A percentile compares a stretch with the other conserved stretches of the same genome.
Conservation (phyloP, 1,284 basidiomycete genomes). For the Erythrobasidium hasegawianum region DNA sequence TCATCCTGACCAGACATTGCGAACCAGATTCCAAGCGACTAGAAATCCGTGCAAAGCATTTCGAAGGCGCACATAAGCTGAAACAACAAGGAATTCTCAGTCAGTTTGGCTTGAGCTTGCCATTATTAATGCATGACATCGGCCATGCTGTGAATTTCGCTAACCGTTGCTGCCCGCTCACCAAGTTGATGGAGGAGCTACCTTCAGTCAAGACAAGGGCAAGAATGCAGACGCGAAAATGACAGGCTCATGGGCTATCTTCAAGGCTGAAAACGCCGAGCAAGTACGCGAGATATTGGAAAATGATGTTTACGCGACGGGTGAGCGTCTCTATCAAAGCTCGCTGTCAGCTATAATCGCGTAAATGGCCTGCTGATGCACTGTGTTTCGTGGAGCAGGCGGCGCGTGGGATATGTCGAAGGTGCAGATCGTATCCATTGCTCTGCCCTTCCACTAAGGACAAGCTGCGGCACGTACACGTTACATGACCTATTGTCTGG, state of each 20-base stretch:
- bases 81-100: constrained; percentile 5
- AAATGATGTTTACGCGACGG: constrained; percentile 28
- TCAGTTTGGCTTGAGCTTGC: too few species aligned
- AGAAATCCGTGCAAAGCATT: not conserved
- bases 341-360: too few species aligned
- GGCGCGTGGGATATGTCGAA: constrained; percentile 34
- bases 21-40: not conserved
- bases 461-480: too few species aligned
- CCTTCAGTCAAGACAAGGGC: constrained; percentile 20
- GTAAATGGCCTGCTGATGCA: too few species aligned
- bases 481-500: too few species aligned
- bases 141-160: too few species aligned
- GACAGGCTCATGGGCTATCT: constrained; percentile 26
- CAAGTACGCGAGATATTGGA: constrained; percentile 13
- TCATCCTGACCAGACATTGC: not conserved
- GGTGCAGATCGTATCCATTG: constrained; percentile 16
- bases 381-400: too few species aligned
- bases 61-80: not conserved
- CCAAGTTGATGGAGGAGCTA: constrained; percentile 32
- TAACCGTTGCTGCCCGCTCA: too few species aligned
- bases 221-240: constrained; percentile 25
- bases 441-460: not conserved
- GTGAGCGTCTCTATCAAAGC: not conserved
- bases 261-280: constrained; percentile 27
- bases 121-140: too few species aligned